Evolutionary conservation across 768 basidiomycete genomes (phyloP).

Genomic region (Harrya chromipes): DNA sequence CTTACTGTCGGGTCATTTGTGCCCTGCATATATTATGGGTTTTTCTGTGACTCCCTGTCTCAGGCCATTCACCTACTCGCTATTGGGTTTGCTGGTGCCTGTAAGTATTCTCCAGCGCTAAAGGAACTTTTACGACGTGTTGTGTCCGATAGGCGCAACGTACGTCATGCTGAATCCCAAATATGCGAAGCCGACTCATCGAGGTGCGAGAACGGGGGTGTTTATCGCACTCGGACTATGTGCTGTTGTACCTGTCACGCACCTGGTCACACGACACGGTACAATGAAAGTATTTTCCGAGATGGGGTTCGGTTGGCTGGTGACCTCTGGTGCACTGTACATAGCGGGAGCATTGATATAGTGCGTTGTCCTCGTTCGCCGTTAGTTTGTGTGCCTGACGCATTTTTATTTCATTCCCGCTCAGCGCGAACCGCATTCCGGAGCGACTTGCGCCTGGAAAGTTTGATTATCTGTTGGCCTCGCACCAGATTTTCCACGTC

Average conservation of each 20-base stretch:
- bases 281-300: constrained; percentile 48
- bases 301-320: constrained; percentile 71
- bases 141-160: constrained; percentile 48
- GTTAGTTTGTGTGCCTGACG: constrained; percentile 24
- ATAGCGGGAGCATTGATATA: constrained; percentile 78
- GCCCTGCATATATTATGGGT: constrained; percentile 75
- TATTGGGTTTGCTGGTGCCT: constrained; percentile 52
- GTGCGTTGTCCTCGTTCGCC: constrained; percentile 49
- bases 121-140: not conserved
- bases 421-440: constrained; percentile 80
- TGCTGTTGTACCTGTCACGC: constrained; percentile 65
- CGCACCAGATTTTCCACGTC: constrained; percentile 89
- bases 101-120: constrained; percentile 39
- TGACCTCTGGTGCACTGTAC: constrained; percentile 70
- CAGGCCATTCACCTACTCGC: constrained; percentile 53
- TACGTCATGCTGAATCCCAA: constrained; percentile 76
- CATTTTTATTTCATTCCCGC: constrained; percentile 34
- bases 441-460: constrained; percentile 71
- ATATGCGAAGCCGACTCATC: constrained; percentile 71
- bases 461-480: constrained; percentile 77
- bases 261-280: constrained; percentile 61
- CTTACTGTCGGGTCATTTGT: constrained; percentile 78
- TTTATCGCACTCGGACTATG: constrained; percentile 78
- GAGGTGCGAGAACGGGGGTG: constrained; percentile 71
- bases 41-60: constrained; percentile 58